Evolutionary conservation across 1,284 basidiomycete genomes (phyloP).

Genomic region (Erythrobasidium hasegawianum): DNA sequence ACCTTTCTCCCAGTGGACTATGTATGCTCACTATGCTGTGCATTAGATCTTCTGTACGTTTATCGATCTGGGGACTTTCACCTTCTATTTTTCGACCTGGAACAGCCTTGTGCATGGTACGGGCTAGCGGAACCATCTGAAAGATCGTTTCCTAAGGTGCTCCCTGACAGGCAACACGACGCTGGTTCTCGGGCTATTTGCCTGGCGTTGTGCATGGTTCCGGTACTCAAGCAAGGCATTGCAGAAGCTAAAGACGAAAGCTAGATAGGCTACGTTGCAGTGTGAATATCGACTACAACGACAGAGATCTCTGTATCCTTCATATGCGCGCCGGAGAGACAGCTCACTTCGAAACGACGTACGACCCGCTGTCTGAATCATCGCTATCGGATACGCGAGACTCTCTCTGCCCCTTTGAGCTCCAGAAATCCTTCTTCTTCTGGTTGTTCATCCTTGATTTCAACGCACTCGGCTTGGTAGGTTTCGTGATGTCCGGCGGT

Average conservation of each 20-base stretch:
- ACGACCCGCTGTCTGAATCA: constrained; percentile 1
- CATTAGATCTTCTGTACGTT: constrained; percentile 13
- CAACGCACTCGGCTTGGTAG: neutral
- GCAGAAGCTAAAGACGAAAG: neutral
- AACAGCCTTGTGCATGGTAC: constrained; percentile 28
- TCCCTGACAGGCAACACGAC: constrained; percentile 18
- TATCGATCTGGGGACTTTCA: constrained; percentile 3
- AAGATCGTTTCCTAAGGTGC: too few relatives aligned
- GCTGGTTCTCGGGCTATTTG: constrained; percentile 19
- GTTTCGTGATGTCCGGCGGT: neutral
- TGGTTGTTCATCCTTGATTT: neutral
- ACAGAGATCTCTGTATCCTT: neutral
- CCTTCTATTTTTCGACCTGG: constrained; percentile 7
- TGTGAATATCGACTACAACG: neutral
- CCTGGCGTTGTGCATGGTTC: constrained; percentile 8
- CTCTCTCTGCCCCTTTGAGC: constrained; percentile 7
- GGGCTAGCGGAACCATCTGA: too few relatives aligned
- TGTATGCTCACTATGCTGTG: neutral
- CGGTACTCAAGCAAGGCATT: neutral
- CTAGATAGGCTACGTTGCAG: neutral
- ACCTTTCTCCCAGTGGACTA: neutral
- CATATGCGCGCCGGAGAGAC: too few relatives aligned
- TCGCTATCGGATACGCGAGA: neutral
- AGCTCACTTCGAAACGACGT: constrained; percentile 11
- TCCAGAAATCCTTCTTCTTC: constrained; percentile 16